These are phyloP conservation scores for Liquidambar formosana DNA, from an alignment of 164 flowering plant species.

Conservation along the genomic window DNA sequence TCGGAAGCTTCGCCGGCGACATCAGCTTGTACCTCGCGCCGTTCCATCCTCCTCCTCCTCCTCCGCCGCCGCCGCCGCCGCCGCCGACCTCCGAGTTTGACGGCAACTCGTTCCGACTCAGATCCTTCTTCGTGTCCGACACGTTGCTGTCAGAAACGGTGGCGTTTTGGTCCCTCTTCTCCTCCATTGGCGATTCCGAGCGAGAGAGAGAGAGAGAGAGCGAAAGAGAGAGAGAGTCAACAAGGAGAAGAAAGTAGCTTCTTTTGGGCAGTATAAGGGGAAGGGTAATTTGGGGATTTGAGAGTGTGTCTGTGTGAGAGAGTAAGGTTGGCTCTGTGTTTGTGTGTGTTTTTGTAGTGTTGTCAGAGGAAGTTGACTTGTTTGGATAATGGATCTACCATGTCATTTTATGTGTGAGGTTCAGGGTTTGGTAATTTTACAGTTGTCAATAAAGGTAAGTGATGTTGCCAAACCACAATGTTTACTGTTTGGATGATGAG, in stretches of 20 bases:
- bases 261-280: background rate
- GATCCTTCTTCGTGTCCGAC: background rate
- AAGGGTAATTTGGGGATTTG: background rate
- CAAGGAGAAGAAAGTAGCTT: background rate
- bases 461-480: background rate
- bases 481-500: conserved; percentile 1
- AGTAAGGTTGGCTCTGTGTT: too few species aligned
- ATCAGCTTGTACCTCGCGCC: conserved; percentile 67
- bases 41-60: background rate
- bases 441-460: background rate
- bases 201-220: background rate
- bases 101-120: background rate
- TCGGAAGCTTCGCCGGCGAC: conserved; percentile 97
- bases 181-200: background rate
- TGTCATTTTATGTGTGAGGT: background rate
- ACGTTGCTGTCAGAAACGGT: background rate
- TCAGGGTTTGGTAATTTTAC: background rate
- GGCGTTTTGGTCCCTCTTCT: background rate
- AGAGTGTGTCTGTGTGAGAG: background rate
- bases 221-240: background rate
- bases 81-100: background rate
- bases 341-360: conserved; percentile 1
- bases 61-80: background rate
- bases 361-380: background rate
- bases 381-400: background rate